These are phyloP conservation scores for Camptophora hylomeconis DNA, from an alignment of 2,329 filamentous ascomycete genomes.

Conservation along the genomic window DNA sequence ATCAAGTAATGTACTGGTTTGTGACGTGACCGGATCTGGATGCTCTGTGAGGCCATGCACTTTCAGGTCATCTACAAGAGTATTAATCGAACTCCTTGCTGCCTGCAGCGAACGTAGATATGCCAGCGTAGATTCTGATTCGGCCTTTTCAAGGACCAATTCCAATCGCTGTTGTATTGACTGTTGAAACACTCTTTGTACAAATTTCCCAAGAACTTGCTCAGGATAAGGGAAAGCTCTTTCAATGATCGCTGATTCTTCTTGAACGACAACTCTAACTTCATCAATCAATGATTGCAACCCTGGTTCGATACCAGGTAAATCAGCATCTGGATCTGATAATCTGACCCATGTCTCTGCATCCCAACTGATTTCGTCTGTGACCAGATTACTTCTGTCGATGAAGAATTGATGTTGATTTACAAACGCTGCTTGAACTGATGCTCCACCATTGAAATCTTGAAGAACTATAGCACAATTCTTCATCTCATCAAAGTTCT, in stretches of 20 bases:
- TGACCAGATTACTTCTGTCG: constrained; percentile 80
- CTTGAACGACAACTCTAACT: constrained; percentile 88
- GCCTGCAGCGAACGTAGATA: constrained; percentile 86
- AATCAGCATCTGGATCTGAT: constrained; percentile 85
- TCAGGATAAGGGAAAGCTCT: constrained; percentile 94
- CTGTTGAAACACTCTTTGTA: constrained; percentile 94
- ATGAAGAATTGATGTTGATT: constrained; percentile 99
- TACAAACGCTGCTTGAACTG: constrained; percentile 90
- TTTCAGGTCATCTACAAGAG: constrained; percentile 84
- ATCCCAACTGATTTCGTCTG: constrained; percentile 57
- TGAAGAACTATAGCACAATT: constrained; percentile 88
- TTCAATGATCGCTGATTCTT: constrained; percentile 94
- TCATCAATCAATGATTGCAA: constrained; percentile 87
- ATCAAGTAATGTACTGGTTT: constrained; percentile 62
- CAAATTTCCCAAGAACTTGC: constrained; percentile 80
- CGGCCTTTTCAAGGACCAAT: constrained; percentile 89
- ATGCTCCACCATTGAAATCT: constrained; percentile 91
- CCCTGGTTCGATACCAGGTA: constrained; percentile 81
- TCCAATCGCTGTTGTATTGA: constrained; percentile 93
- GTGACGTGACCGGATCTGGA: constrained; percentile 77
- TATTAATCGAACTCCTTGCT: constrained; percentile 75
- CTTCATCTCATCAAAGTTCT: constrained; percentile 96
- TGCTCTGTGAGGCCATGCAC: constrained; percentile 89
- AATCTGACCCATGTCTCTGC: constrained; percentile 74
- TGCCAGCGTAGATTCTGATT: constrained; percentile 78